Evolutionary conservation across 1,284 basidiomycete species (phyloP).

Genomic region (Rhodotorula sp.): DNA sequence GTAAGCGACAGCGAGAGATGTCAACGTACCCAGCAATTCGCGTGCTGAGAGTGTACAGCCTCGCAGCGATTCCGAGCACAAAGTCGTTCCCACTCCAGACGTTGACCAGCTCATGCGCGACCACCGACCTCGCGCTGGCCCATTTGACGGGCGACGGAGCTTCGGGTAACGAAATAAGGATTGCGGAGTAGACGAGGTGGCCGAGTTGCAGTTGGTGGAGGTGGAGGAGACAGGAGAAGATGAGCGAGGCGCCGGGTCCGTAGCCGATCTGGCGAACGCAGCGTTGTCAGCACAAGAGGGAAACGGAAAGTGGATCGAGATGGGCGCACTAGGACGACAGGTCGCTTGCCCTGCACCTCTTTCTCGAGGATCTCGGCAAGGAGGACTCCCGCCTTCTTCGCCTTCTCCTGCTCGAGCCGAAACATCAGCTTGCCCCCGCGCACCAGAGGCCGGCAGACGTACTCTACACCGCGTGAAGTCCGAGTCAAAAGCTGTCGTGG

Average conservation of each 20-base stretch:
- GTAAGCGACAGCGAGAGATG: too few species aligned
- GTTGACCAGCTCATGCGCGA: conserved; percentile 53
- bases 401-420: conserved; percentile 48
- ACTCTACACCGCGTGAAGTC: conserved; percentile 52
- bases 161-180: conserved; percentile 54
- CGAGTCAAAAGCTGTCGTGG: conserved; percentile 48
- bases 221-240: conserved; percentile 55
- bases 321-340: conserved; percentile 50
- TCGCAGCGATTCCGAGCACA: conserved; percentile 55
- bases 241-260: conserved; percentile 56
- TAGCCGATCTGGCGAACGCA: conserved; percentile 49
- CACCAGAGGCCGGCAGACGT: conserved; percentile 41
- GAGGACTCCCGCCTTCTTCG: conserved; percentile 55
- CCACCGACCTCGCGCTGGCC: conserved; percentile 51
- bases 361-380: conserved; percentile 58
- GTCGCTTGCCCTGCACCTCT: conserved; percentile 57
- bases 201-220: conserved; percentile 45
- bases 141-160: conserved; percentile 53
- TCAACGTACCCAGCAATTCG: conserved; percentile 48
- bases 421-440: background rate
- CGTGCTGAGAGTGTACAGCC: conserved; percentile 53
- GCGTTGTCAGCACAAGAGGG: background rate
- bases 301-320: background rate
- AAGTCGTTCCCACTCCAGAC: conserved; percentile 53
- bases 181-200: conserved; percentile 55